Base-by-base conservation (phyloP, 495 filamentous ascomycete genomes). In the Aspergillus bertholletiae region DNA sequence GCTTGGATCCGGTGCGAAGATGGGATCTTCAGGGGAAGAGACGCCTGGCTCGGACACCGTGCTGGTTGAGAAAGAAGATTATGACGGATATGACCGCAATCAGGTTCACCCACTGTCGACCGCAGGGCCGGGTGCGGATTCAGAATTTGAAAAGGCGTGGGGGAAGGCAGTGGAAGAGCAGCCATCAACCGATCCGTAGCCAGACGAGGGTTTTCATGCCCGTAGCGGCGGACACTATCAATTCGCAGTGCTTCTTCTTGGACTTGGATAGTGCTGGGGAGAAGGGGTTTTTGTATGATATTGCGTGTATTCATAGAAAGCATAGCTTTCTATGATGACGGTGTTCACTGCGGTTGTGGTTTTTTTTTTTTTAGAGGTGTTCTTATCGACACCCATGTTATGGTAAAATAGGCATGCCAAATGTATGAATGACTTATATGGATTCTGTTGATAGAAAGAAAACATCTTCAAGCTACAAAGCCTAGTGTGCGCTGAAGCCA, bases 61-160 rank as follows among this genome's bases (percentile, higher is more conserved):
- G 11, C 49, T 70, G 21, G 60, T 69, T 2, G 64, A 65, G 2
- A 62, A 56, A 39, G 65, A 64, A n/a, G 23, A 45, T 17, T 43
- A 55, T 53, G 23, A 52, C 3, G 39, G 58, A 27, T 57, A 58
- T 34, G 30, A 53, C 22, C 57, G 53, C 3, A 39, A 45, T 32
- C 34, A 45, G 15, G 50, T 44, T 15, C 13, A 46, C 30, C 17
- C 18, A 46, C 46, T 23, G 22, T 35, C 37, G 40, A 17, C 15
- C 0, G 41, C 18, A 17, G 21, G 43, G 27, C 22, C 18, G 26
- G 53, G 32, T 13, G 53, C 62, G 30, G 65, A 74, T 11, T 62
- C 67, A 2, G 65, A 70, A 13, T 74, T 76, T 46, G 74, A 78
- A 57, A 54, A 59, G 35, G 74, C 74, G 15, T 78, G 74, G 74